Evolutionary conservation across 164 flowering plant species (phyloP).

Genomic region (Tinospora cordifolia): DNA sequence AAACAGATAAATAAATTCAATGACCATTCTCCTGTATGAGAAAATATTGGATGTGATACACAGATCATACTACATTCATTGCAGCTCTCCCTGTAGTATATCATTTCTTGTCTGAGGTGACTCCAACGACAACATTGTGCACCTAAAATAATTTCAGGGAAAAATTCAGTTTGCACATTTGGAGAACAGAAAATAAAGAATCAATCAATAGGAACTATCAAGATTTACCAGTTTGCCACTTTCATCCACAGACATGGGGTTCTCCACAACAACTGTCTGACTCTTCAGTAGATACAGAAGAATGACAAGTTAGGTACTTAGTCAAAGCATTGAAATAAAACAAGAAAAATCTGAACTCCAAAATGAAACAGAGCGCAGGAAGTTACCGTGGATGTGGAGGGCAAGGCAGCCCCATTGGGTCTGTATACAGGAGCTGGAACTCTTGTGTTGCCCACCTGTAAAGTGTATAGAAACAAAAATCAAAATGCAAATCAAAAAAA

Average conservation of each 20-base stretch:
- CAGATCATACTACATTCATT: neutral
- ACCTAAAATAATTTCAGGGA: conserved; percentile 40
- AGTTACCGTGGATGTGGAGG: conserved; percentile 65
- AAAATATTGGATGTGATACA: neutral
- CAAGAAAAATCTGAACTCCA: neutral
- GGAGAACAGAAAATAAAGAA: neutral
- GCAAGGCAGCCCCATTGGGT: conserved; percentile 42
- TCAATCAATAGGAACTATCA: neutral
- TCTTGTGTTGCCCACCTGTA: conserved; percentile 49
- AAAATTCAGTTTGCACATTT: neutral
- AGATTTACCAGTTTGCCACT: conserved; percentile 79
- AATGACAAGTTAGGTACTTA: neutral
- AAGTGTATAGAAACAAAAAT: neutral
- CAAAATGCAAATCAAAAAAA: neutral
- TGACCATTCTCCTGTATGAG: neutral
- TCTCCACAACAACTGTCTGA: conserved; percentile 91
- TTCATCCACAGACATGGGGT: conserved; percentile 91
- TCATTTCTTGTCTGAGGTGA: conserved; percentile 64
- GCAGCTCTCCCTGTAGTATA: neutral
- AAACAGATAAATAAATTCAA: neutral
- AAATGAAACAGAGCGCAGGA: neutral
- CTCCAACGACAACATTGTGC: conserved; percentile 95
- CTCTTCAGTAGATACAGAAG: conserved; percentile 31
- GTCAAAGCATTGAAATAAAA: neutral
- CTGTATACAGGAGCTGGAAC: conserved; percentile 54